A percentile compares a stretch with the other conserved stretches of the same genome.
phyloP scores from a whole-genome alignment of 78 protist species.

The Isochrysis galbana region DNA sequence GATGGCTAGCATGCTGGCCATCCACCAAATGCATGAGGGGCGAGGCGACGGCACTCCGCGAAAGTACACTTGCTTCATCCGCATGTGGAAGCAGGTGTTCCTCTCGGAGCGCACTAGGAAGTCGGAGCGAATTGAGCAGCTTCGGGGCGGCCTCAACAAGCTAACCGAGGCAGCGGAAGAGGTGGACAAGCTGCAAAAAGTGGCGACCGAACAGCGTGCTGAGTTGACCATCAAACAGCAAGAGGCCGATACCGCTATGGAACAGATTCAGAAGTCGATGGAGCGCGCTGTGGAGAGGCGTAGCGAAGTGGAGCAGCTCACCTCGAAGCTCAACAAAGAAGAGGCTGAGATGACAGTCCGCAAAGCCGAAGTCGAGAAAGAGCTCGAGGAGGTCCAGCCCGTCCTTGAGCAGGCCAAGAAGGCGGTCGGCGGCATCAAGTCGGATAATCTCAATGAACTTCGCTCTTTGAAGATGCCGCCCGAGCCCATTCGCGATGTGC shows the following conservation, averaged over 20 bases:
- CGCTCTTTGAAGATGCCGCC: slow-evolving; percentile 74
- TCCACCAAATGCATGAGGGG: slow-evolving; percentile 10
- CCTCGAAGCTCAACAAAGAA: slow-evolving; percentile 28
- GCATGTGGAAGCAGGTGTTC: slow-evolving; percentile 22
- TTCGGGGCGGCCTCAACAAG: slow-evolving; percentile 58
- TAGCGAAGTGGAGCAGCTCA: slow-evolving; percentile 52
- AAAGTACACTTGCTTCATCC: slow-evolving; percentile 23
- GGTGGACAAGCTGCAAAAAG: slow-evolving; percentile 65
- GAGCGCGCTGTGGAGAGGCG: slow-evolving; percentile 43
- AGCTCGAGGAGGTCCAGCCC: slow-evolving; percentile 68
- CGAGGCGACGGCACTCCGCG: slow-evolving; percentile 54
- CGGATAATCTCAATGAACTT: slow-evolving; percentile 66
- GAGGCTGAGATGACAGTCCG: slow-evolving; percentile 39
- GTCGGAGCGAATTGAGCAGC: not conserved
- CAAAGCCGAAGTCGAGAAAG: slow-evolving; percentile 53
- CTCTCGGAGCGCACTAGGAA: not conserved
- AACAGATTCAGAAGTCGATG: slow-evolving; percentile 65
- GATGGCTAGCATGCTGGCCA: not conserved
- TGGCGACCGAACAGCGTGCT: slow-evolving; percentile 58
- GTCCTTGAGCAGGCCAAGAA: slow-evolving; percentile 70
- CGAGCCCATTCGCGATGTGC: slow-evolving; percentile 66
- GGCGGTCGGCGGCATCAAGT: slow-evolving; percentile 64
- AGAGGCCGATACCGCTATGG: slow-evolving; percentile 73
- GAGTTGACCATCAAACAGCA: slow-evolving; percentile 56
- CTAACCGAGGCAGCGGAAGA: slow-evolving; percentile 56